These are phyloP conservation scores for Phytophthora citrophthora DNA, from an alignment of 352 stramenopile genomes.

Conservation along the genomic window DNA sequence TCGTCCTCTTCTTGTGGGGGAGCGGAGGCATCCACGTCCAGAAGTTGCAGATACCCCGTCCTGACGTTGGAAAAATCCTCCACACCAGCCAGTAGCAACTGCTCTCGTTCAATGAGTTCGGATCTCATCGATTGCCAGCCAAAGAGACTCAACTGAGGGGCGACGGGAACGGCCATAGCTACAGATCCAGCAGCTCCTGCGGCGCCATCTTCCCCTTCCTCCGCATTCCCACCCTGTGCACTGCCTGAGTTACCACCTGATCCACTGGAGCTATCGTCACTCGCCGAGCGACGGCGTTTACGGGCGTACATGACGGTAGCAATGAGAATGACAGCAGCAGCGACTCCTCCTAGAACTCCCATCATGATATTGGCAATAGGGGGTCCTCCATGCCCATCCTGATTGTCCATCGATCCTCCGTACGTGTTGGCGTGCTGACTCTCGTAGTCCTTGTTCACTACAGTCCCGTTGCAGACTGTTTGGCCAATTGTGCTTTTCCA, in stretches of 20 bases:
- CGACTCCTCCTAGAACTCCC: slow-evolving; percentile 39
- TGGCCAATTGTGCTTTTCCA: slow-evolving; percentile 39
- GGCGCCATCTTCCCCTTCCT: slow-evolving; percentile 12
- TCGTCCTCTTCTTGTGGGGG: slow-evolving; percentile 38
- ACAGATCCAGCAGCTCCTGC: slow-evolving; percentile 12
- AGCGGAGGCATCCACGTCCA: slow-evolving; percentile 49
- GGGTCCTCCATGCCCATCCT: slow-evolving; percentile 3
- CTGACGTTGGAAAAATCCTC: slow-evolving; percentile 53
- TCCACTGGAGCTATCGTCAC: slow-evolving; percentile 9
- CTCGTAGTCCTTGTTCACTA: slow-evolving; percentile 26
- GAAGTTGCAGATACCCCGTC: slow-evolving; percentile 58
- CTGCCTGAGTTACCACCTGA: slow-evolving; percentile 8
- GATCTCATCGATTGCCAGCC: slow-evolving; percentile 60
- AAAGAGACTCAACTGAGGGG: slow-evolving; percentile 50
- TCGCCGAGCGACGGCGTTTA: slow-evolving; percentile 4
- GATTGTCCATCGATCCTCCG: slow-evolving; percentile 10
- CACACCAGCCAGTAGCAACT: slow-evolving; percentile 44
- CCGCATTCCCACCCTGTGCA: slow-evolving; percentile 2
- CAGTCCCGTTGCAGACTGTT: slow-evolving; percentile 38
- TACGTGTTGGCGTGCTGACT: slow-evolving; percentile 36
- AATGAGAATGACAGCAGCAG: slow-evolving; percentile 37
- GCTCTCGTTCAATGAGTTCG: slow-evolving; percentile 55
- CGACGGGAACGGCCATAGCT: slow-evolving; percentile 16
- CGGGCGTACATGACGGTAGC: slow-evolving; percentile 37
- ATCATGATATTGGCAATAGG: slow-evolving; percentile 25